Base-by-base conservation (phyloP, 2,329 filamentous ascomycete species). In the Aureobasidium melanogenum region DNA sequence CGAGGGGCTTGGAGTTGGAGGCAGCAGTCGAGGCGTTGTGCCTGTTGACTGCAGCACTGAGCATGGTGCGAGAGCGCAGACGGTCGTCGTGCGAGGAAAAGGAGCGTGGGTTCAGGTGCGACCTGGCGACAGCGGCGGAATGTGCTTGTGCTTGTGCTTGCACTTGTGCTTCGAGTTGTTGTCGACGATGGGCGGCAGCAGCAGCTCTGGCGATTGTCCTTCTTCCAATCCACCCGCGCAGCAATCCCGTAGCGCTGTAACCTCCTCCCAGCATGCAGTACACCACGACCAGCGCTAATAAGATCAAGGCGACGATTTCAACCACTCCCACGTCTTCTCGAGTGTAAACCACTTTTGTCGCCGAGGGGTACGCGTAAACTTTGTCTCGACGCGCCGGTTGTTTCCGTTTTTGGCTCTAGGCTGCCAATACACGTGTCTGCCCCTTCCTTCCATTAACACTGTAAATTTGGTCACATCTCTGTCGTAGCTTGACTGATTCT, bases 21-120 rank as follows among this genome's bases (percentile, higher is more conserved):
- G 65, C 65, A 32, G 70, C 68, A 10, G 66, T 65, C 63, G 71
- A 67, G 60, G 73, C 68, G 62, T 75, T 68, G 64, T 77, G 72
- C 34, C 68, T 70, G 60, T 75, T 69, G 24, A 77, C 67, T 24
- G 76, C 77, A 50, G 72, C 67, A 55, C 72, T 71, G 60, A 79
- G 70, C 77, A 79, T 73, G 74, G 39, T 67, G 62, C 62, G 8
- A 30, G 61, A 41, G 17, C 47, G 57, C 52, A 22, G 24, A 41
- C 44, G 55, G 30, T 32, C 58, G 15, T 61, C 62, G n/a, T 60
- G 65, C 39, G 63, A 62, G 32, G 63, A 47, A 41, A 47, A 43
- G 65, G 63, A 59, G 62, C 47, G 47, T 39, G 43, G 50, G 48
- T 30, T 30, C 12, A 12, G 30, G 14, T 32, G 19, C n/a, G 39